Evolutionary conservation across 176 grass and related monocot species (phyloP), one percentile per base, ranked within the genome.

Genomic region (Puccinellia tenuiflora): DNA sequence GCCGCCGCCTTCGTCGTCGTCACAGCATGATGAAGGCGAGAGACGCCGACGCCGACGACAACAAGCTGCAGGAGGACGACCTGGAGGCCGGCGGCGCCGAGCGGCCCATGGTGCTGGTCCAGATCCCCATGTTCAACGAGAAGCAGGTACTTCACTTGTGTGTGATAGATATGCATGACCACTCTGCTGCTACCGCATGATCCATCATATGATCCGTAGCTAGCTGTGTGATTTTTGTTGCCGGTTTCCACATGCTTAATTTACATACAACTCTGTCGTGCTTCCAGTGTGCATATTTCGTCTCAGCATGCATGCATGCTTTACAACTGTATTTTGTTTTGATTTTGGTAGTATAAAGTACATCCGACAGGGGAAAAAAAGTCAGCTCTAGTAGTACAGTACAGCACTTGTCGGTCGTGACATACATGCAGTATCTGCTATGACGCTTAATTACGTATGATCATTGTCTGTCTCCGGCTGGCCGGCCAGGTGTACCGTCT

Each of bases 121-220:
- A 97, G 78, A 97, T 97, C 57, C 95, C 95, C 69, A 97, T 97
- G 95, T 97, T 90, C 90, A 97, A 94, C 61, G 95, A 97, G 83
- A 89, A 83, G 84, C 90, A 94, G 92, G 95, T 92, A 18, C 75
- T 10, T n/a, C 4, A 3, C 66, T 40, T 35, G n/a, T n/a, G n/a
- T 70, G 38, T 26, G 69, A 18, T 73, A 48, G n/a, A n/a, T n/a
- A n/a, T n/a, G n/a, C n/a, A n/a, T n/a, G n/a, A n/a, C n/a, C n/a
- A n/a, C n/a, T n/a, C n/a, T 29, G 69, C 42, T 15, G 55, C 4
- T 59, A 59, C 55, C 22, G 55, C 55, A 26, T 59, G 57, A n/a
- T n/a, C n/a, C 25, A 61, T 61, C 57, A 61, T 15, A 61, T 61
- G 57, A n/a, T n/a, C 25, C 12, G 3, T 56, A 56, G 55, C 22